These are phyloP conservation scores for Annona cherimola DNA, from an alignment of 164 flowering plant genomes.

Conservation along the genomic window DNA sequence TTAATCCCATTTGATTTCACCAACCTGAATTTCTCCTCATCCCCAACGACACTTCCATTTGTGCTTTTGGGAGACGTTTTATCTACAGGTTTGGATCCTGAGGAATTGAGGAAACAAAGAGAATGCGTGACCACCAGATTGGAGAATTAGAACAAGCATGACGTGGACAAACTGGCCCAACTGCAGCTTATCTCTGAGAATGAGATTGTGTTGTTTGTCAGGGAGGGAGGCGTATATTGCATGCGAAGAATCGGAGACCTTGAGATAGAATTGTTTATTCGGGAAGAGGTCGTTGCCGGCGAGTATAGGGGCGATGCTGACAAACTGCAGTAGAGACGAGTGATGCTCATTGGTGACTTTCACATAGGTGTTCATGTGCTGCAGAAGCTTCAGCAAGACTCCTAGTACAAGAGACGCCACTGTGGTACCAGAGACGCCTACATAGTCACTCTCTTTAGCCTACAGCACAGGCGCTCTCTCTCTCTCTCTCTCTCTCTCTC, in stretches of 20 bases:
- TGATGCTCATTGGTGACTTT: constrained; percentile 64
- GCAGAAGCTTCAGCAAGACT: constrained; percentile 72
- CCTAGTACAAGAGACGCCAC: constrained; percentile 92
- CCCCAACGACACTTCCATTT: too few species aligned
- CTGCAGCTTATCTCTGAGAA: constrained; percentile 82
- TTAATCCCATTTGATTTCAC: too few species aligned
- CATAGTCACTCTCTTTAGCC: too few species aligned
- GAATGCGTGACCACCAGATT: constrained; percentile 82
- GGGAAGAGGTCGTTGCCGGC: constrained; percentile 78
- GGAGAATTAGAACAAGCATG: constrained; percentile 76
- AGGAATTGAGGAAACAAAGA: constrained; percentile 53
- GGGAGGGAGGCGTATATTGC: constrained; percentile 87
- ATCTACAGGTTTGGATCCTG: constrained; percentile 38
- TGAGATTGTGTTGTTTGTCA: constrained; percentile 81
- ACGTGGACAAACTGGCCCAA: constrained; percentile 88
- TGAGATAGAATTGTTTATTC: constrained; percentile 77
- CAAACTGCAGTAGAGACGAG: constrained; percentile 69
- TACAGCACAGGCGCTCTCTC: too few species aligned
- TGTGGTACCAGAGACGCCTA: too few species aligned
- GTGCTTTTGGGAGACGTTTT: constrained; percentile 20
- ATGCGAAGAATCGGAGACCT: constrained; percentile 93
- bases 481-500: too few species aligned
- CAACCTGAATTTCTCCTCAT: too few species aligned
- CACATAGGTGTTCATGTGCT: constrained; percentile 80
- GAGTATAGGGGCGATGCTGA: constrained; percentile 84